These are phyloP conservation scores for Pseudonitzschia delicatissima DNA, from an alignment of 108 stramenopile species.

Conservation along the genomic window DNA sequence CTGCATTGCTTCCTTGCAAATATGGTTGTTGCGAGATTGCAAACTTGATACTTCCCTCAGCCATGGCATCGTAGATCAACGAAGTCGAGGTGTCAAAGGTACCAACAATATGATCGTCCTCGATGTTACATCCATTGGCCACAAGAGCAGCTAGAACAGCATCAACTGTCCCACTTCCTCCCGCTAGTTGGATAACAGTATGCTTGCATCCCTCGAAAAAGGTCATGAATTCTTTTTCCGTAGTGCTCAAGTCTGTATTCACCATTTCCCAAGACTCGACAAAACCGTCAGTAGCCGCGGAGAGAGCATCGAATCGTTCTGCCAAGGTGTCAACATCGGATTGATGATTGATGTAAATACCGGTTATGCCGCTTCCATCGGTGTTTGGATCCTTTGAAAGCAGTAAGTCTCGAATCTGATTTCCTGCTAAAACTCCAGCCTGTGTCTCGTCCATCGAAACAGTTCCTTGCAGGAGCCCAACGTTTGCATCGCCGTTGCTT, in stretches of 20 bases:
- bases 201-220: neutral
- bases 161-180: neutral
- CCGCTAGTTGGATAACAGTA: neutral
- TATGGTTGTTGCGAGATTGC: conserved; percentile 17
- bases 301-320: neutral
- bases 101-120: neutral
- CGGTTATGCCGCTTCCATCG: neutral
- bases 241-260: neutral
- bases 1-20: conserved; percentile 20
- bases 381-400: neutral
- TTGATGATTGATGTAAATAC: conserved; percentile 4
- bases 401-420: neutral
- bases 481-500: neutral
- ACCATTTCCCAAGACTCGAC: neutral
- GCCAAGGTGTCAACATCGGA: neutral
- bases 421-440: conserved; percentile 4
- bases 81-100: neutral
- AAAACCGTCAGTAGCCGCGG: neutral
- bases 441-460: neutral
- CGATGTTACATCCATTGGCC: conserved; percentile 1
- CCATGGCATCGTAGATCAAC: conserved; percentile 16
- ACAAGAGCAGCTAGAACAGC: neutral
- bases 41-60: conserved; percentile 19
- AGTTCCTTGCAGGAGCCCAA: neutral
- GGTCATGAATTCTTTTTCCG: neutral